phyloP scores from a whole-genome alignment of 225 moss, liverwort and hornwort species.

The Polytrichum commune region DNA sequence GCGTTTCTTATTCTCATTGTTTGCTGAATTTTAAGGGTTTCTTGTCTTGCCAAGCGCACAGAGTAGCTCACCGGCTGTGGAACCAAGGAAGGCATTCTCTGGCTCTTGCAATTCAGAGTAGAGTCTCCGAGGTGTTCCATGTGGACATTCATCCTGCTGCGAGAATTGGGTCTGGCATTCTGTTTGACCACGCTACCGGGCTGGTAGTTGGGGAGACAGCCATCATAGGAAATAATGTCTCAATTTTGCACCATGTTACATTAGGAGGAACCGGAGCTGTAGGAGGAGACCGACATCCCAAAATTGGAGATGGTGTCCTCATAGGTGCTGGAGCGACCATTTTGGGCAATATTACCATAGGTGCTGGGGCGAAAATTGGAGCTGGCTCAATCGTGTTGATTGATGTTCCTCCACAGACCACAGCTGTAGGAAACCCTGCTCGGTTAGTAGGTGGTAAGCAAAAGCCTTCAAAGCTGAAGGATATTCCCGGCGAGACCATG shows the following conservation, averaged over 20 bases:
- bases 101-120: constrained; percentile 55
- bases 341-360: constrained; percentile 60
- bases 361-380: constrained; percentile 61
- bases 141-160: constrained; percentile 71
- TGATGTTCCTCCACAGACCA: constrained; percentile 55
- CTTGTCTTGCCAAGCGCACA: constrained; percentile 50
- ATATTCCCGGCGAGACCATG: constrained; percentile 57
- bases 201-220: constrained; percentile 66
- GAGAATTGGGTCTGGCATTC: constrained; percentile 50
- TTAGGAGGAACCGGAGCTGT: constrained; percentile 57
- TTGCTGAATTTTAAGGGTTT: constrained; percentile 67
- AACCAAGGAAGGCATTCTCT: constrained; percentile 51
- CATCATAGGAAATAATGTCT: constrained; percentile 55
- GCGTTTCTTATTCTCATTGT: constrained; percentile 50
- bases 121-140: constrained; percentile 60
- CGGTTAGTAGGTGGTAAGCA: constrained; percentile 53
- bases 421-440: constrained; percentile 66
- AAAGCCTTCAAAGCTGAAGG: constrained; percentile 30
- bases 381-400: constrained; percentile 62
- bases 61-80: constrained; percentile 63
- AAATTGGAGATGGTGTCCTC: constrained; percentile 52
- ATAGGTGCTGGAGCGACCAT: constrained; percentile 64
- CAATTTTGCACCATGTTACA: constrained; percentile 66
- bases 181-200: constrained; percentile 67
- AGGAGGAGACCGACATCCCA: constrained; percentile 52